phyloP scores from a whole-genome alignment of 2,329 filamentous ascomycete genomes.

The Aspergillus bombycis region DNA sequence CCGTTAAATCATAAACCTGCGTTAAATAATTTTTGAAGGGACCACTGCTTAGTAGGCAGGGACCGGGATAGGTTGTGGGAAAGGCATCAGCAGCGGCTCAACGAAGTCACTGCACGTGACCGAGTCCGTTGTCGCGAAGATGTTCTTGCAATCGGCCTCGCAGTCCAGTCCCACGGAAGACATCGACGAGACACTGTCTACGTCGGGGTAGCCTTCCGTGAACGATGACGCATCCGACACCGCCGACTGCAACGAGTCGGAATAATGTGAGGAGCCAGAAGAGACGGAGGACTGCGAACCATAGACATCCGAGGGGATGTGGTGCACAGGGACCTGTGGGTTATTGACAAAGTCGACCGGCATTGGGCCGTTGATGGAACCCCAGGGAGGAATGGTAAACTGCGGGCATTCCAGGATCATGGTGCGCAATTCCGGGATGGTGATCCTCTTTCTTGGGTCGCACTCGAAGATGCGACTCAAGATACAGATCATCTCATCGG shows the following conservation, averaged over 20 bases:
- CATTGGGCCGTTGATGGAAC: constrained; percentile 40
- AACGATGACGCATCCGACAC: constrained; percentile 43
- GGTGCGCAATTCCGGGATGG: constrained; percentile 75
- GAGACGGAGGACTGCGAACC: constrained; percentile 43
- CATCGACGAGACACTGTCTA: constrained; percentile 38
- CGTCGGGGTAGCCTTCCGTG: constrained; percentile 41
- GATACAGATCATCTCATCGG: constrained; percentile 85
- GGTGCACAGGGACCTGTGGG: constrained; percentile 39
- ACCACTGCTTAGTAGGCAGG: constrained; percentile 29
- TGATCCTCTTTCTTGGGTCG: constrained; percentile 80
- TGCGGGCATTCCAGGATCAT: constrained; percentile 75
- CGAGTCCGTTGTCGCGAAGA: constrained; percentile 32
- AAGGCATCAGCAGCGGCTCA: constrained; percentile 33
- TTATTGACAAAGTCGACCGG: constrained; percentile 39
- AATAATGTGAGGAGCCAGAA: constrained; percentile 39
- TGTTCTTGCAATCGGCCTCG: constrained; percentile 33
- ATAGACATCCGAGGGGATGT: constrained; percentile 37
- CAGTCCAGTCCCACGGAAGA: constrained; percentile 39
- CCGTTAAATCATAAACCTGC: constrained; percentile 24
- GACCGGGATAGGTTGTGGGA: constrained; percentile 27
- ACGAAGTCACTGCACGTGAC: constrained; percentile 31
- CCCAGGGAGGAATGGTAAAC: constrained; percentile 62
- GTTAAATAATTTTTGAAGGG: constrained; percentile 13
- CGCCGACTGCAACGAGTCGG: constrained; percentile 43
- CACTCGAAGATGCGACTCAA: constrained; percentile 84